Conservation (phyloP, 441 rosid species). For the Gossypium davidsonii region DNA sequence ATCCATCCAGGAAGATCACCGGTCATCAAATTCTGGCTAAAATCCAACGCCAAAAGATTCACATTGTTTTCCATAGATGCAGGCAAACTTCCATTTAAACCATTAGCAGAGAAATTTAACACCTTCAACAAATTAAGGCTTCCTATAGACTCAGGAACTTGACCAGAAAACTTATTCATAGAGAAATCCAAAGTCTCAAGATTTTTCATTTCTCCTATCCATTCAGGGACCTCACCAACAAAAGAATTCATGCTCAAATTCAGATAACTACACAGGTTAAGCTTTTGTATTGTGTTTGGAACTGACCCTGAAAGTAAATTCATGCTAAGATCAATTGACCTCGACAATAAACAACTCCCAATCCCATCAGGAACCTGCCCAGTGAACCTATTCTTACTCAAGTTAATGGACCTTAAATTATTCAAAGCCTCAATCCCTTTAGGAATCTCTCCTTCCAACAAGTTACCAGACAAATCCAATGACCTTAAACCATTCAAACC, state of each 20-base stretch:
- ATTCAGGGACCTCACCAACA: conserved; percentile 42
- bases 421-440: conserved; percentile 37
- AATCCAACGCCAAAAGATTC: conserved; percentile 54
- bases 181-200: conserved; percentile 77
- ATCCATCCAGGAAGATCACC: conserved; percentile 77
- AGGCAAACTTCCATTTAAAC: conserved; percentile 55
- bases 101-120: conserved; percentile 56
- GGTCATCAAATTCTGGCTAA: conserved; percentile 50
- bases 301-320: conserved; percentile 49
- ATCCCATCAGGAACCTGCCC: conserved; percentile 51
- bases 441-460: conserved; percentile 48
- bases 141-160: conserved; percentile 59
- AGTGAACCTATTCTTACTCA: conserved; percentile 42
- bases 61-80: conserved; percentile 41
- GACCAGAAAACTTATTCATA: conserved; percentile 53
- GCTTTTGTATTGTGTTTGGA: conserved; percentile 49
- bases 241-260: conserved; percentile 39
- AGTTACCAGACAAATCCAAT: conserved; percentile 56
- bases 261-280: conserved; percentile 41
- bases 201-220: conserved; percentile 52
- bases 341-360: conserved; percentile 53
- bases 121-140: conserved; percentile 44
- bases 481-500: conserved; percentile 48
- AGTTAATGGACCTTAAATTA: conserved; percentile 43
- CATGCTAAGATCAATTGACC: conserved; percentile 51